Evolutionary conservation across 352 stramenopile genomes (phyloP), one percentile per base, ranked within the genome.

Genomic region (Chrysophaeum taylorii): DNA sequence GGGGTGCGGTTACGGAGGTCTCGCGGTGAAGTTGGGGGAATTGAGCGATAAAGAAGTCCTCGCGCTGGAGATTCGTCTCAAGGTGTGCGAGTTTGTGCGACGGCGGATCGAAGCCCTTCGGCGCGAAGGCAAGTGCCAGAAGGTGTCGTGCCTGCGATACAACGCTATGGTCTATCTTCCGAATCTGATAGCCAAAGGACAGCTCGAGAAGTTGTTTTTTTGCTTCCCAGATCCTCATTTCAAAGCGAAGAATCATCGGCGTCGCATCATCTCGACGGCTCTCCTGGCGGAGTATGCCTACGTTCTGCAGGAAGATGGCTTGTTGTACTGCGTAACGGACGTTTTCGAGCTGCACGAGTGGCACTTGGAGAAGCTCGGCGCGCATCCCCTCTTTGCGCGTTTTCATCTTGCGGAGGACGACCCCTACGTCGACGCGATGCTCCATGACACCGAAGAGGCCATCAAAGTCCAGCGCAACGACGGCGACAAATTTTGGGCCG

Each of bases 161-260:
- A 98, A 99, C 77, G 91, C 92, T 7, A 98, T 98, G 94, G 92
- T 89, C 50, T 89, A 89, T 72, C 70, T 94, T 0, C 75, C 84
- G 16, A 84, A 92, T 73, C 90, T 88, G 52, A 81, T 89, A 73
- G 33, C 61, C 15, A 80, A 80, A 50, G 54, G 66, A 29, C 82
- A 83, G 73, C 81, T 99, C 21, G 78, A 85, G 23, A 98, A 98
- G 80, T 87, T 98, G 50, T 99, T 98, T 80, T 97, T 98, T 81
- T 98, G 94, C 79, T 99, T 99, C 81, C 94, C 95, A 53, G 95
- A 99, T 81, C 95, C 95, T 37, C 94, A 98, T 79, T 99, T 99
- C 77, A 99, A 99, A 81, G 73, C 52, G 29, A 73, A 39, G 29
- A 72, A 41, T 27, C 50, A 72, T 67, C 35, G 73, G 18, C 50